Evolutionary conservation across 2,329 filamentous ascomycete species (phyloP).

Genomic region (Aspergillaceae sp.): DNA sequence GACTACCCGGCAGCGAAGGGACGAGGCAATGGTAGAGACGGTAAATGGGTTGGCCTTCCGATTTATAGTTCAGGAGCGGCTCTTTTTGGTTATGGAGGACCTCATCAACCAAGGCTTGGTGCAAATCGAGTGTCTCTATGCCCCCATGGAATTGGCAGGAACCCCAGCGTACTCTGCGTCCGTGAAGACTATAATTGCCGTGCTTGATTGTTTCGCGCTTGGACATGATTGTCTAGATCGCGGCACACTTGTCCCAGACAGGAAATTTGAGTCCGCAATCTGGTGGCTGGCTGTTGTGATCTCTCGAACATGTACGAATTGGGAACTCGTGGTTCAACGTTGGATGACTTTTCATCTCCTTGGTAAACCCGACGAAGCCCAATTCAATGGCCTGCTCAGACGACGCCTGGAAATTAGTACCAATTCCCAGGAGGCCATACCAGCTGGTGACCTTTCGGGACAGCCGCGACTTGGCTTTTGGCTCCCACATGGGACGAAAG

Average conservation of each 20-base stretch:
- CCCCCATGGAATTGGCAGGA: background rate
- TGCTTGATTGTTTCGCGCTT: background rate
- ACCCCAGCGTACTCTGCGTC: background rate
- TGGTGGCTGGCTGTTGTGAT: background rate
- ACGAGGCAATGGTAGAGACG: background rate
- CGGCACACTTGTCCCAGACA: background rate
- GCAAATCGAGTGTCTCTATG: background rate
- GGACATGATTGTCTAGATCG: background rate
- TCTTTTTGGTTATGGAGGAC: background rate
- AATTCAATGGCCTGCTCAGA: background rate
- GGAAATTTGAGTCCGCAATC: background rate
- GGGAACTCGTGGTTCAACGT: background rate
- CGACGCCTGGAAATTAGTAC: background rate
- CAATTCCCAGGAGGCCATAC: background rate
- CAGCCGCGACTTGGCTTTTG: background rate
- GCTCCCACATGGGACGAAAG: background rate
- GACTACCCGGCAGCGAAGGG: background rate
- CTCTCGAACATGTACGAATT: background rate
- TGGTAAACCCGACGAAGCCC: background rate
- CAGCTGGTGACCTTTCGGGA: background rate
- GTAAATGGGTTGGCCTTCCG: background rate
- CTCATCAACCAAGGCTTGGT: background rate
- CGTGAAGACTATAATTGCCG: background rate
- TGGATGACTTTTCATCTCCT: background rate
- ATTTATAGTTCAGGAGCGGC: background rate